These are phyloP conservation scores for Triticum turgidum DNA, from an alignment of 176 grass and related monocot species.

Conservation along the genomic window DNA sequence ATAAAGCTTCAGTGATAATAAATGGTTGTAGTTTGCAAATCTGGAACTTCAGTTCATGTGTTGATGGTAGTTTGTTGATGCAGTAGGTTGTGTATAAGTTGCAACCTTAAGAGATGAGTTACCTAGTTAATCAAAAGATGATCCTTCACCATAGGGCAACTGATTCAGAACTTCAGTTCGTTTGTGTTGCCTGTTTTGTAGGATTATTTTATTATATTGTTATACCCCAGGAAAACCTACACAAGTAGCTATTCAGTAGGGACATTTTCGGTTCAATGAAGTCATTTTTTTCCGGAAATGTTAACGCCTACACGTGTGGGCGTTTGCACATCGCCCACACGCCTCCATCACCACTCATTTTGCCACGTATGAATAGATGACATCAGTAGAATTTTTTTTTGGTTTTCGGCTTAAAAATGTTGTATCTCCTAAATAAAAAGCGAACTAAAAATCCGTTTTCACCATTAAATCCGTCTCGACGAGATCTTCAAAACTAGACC, in stretches of 20 bases:
- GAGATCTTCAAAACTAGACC: too few species aligned
- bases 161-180: too few species aligned
- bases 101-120: constrained; percentile 17
- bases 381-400: too few species aligned
- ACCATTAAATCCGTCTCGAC: too few species aligned
- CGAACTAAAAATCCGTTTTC: too few species aligned
- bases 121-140: constrained; percentile 26
- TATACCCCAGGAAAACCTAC: neutral
- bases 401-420: too few species aligned
- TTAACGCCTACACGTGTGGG: too few species aligned
- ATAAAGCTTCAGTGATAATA: neutral
- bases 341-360: too few species aligned
- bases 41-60: neutral
- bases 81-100: neutral
- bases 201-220: neutral
- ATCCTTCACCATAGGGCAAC: neutral
- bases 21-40: neutral
- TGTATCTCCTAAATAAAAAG: too few species aligned
- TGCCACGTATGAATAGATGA: too few species aligned
- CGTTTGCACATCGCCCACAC: too few species aligned
- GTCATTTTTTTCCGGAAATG: neutral
- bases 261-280: neutral
- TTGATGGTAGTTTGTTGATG: neutral
- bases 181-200: neutral
- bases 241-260: neutral